Conservation (phyloP, 2,329 filamentous ascomycete species). For the Aspergillus alliaceus region DNA sequence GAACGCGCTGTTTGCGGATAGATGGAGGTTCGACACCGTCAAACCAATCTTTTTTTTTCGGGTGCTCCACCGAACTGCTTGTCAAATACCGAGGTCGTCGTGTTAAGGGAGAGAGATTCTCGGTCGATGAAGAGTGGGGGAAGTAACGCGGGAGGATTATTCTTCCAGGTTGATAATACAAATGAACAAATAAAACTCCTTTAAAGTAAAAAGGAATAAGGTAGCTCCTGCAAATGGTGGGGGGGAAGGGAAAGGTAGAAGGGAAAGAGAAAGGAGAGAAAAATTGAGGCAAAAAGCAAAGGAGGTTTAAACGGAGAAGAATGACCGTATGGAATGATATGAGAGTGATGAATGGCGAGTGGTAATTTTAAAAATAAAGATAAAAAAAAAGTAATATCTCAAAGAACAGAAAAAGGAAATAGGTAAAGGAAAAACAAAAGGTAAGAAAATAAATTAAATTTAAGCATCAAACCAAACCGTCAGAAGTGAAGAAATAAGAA, state of each 20-base stretch:
- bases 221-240: too few species aligned
- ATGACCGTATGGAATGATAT: neutral
- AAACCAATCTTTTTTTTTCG: neutral
- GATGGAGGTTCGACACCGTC: neutral
- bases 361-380: conserved; percentile 2
- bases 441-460: conserved; percentile 5
- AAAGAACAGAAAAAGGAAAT: neutral
- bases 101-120: neutral
- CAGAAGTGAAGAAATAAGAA: neutral
- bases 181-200: too few species aligned
- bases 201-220: neutral
- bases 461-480: neutral
- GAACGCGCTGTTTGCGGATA: neutral
- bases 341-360: neutral
- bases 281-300: conserved; percentile 7
- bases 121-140: neutral
- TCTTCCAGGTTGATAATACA: neutral
- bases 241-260: conserved; percentile 5
- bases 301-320: neutral
- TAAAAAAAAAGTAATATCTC: neutral
- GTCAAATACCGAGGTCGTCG: neutral
- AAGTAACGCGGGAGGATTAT: neutral
- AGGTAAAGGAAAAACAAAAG: neutral
- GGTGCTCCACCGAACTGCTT: neutral
- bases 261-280: conserved; percentile 1